phyloP scores from a whole-genome alignment of 805 yeast genomes.

The Saccharomyces kudriavzevii region DNA sequence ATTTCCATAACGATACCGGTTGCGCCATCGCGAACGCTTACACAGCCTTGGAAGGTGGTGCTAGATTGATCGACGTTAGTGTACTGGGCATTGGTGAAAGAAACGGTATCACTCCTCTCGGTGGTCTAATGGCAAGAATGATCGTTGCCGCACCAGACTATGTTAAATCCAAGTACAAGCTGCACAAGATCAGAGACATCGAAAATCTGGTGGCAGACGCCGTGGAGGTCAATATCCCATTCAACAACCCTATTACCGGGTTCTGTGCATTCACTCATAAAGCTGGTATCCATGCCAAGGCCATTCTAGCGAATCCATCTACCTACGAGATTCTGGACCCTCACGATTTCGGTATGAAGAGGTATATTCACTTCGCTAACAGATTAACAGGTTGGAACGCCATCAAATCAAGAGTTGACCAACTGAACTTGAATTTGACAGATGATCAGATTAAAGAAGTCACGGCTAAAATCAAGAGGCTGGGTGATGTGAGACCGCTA shows the following conservation, averaged over 20 bases:
- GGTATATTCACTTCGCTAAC: conserved; percentile 96
- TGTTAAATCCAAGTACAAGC: conserved; percentile 86
- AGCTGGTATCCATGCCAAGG: conserved; percentile 99
- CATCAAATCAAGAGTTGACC: conserved; percentile 95
- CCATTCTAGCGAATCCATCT: conserved; percentile 95
- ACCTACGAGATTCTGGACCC: conserved; percentile 96
- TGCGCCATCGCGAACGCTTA: conserved; percentile 98
- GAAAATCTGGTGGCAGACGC: conserved; percentile 96
- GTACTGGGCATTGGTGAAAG: conserved; percentile 99
- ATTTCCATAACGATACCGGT: conserved; percentile 98
- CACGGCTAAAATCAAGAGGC: conserved; percentile 81
- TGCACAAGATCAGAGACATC: conserved; percentile 90
- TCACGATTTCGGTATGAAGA: conserved; percentile 85
- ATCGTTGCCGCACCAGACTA: conserved; percentile 96
- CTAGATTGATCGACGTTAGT: conserved; percentile 85
- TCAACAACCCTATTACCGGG: conserved; percentile 97
- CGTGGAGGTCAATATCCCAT: conserved; percentile 93
- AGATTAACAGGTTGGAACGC: conserved; percentile 99
- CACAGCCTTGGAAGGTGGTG: conserved; percentile 97
- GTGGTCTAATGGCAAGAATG: conserved; percentile 98
- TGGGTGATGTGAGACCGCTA: conserved; percentile 91
- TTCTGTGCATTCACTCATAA: conserved; percentile 99
- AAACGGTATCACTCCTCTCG: conserved; percentile 94
- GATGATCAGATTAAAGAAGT: conserved; percentile 95
- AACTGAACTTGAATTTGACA: conserved; percentile 78